phyloP scores from a whole-genome alignment of 192 early-diverging fungal species.

The Coemansia sp. region DNA sequence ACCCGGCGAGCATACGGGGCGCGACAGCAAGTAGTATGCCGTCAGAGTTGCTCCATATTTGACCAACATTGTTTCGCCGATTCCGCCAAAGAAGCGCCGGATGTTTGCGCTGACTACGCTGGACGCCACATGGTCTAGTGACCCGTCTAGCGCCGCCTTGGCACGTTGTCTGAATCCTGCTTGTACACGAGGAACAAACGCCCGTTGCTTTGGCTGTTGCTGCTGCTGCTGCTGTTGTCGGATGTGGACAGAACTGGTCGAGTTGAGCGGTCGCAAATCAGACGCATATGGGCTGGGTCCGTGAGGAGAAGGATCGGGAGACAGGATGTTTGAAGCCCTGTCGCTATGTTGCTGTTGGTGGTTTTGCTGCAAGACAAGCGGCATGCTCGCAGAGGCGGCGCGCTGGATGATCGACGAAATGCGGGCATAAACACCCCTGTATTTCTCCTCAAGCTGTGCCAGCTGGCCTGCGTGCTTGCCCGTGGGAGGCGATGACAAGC shows the following conservation, averaged over 20 bases:
- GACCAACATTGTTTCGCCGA: slow-evolving; percentile 78
- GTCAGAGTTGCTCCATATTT: slow-evolving; percentile 94
- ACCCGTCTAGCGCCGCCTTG: slow-evolving; percentile 29
- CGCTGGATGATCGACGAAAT: slow-evolving; percentile 45
- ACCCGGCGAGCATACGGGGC: slow-evolving; percentile 72
- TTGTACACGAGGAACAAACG: slow-evolving; percentile 48
- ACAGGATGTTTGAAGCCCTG: slow-evolving; percentile 3
- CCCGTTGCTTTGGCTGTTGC: slow-evolving; percentile 7
- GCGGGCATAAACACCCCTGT: slow-evolving; percentile 44
- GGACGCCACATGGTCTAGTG: slow-evolving; percentile 27
- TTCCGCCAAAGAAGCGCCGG: slow-evolving; percentile 50
- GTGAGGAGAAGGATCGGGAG: slow-evolving; percentile 20
- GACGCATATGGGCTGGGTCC: slow-evolving; percentile 13
- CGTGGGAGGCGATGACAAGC: slow-evolving; percentile 44
- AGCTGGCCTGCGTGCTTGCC: slow-evolving; percentile 38
- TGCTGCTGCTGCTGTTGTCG: slow-evolving; percentile 14
- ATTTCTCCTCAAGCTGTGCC: slow-evolving; percentile 42
- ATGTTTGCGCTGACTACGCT: slow-evolving; percentile 43
- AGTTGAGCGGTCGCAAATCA: slow-evolving; percentile 6
- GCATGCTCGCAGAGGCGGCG: slow-evolving; percentile 36
- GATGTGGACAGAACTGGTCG: background rate
- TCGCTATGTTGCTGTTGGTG: slow-evolving; percentile 8
- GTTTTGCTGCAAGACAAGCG: slow-evolving; percentile 30
- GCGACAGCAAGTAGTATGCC: slow-evolving; percentile 70
- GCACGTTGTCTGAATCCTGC: slow-evolving; percentile 35